Base-by-base conservation (phyloP, 2,329 filamentous ascomycete genomes). In the Fusarium phyllophilum region DNA sequence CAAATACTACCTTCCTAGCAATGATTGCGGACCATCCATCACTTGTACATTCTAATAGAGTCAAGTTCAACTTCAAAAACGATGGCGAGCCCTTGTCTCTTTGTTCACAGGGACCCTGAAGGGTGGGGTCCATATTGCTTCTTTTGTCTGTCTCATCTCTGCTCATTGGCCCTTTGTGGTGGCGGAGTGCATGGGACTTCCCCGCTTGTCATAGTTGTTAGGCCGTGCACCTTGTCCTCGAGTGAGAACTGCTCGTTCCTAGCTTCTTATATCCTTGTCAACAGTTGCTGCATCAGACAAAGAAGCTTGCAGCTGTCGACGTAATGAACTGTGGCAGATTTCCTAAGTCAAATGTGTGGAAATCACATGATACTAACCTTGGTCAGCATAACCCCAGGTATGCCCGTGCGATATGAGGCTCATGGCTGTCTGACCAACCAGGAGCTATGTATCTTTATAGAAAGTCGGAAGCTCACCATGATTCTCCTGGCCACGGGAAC, bases 111-210 rank as follows among this genome's bases (percentile, higher is more conserved):
- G 54, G 48, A 56, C 62, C 61, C 66, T 64, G 46, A 38, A 58
- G 31, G 63, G 78, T 66, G 77, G 74, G 67, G 42, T 58, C 41
- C 61, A 69, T 64, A 77, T 79, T 79, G 75, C 78, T 79, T 79
- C 77, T 79, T 79, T 79, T 63, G 77, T 72, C 66, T 52, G 24
- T 48, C 33, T 26, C 33, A 51, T 38, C 67, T 58, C 41, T 64
- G 58, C 54, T 59, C 60, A 79, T 79, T 79, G 78, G 78, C 29
- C 45, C 60, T 29, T 29, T 9, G 34, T 18, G 3, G 31, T 62
- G 70, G 70, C 61, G 66, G 49, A 58, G 52, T 60, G 66, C 71
- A 74, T 64, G 62, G 67, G 60, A 22, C 41, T 42, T 51, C 70
- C 65, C 67, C 73, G 57, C 72, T 46, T 74, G 57, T 41, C 39